Base-by-base conservation (phyloP, 306 rosid genomes). In the Lotus japonicus region DNA sequence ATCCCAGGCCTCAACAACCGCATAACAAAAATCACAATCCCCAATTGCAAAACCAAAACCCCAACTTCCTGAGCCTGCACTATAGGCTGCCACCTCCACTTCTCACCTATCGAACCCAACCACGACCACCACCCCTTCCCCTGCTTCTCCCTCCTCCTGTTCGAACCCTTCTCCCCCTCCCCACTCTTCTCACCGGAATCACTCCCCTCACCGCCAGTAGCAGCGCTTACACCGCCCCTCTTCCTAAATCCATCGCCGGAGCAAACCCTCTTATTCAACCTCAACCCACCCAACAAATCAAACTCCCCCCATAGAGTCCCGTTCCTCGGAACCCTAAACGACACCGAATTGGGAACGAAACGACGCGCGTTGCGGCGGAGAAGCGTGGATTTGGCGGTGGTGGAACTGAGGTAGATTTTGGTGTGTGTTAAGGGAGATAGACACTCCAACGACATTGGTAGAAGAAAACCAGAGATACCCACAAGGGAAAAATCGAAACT, bases 11-110 rank as follows among this genome's bases (percentile, higher is more conserved):
- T 87, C 56, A 94, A 85, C 70, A 90, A 83, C 71, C 97, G 55
- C 96, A 88, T 84, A 31, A 87, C 90, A 33, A 88, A 86, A 8
- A 94, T 65, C 39, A 88, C 92, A 82, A 88, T 85, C 71, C 97
- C 97, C 9, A 94, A 84, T 52, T 87, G 96, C 70, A 94, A 39
- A 5, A 90, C 75, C 90, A 84, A 64, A 79, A 88, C 86, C 33
- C 95, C 99, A 72, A 88, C 85, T 61, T 87, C 97, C 50, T 84
- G 96, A 2, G 92, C 95, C 66, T 86, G 96, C 48, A 94, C 82
- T 64, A 85, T 82, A 0, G 97, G 97, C 65, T 86, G 90, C 99
- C 99, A 94, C 81, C 87, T 77, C 96, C 92, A 90, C 53, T 90
- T 92, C 46, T 88, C 89, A 3, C 89, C 83, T 56, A 84, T 86